A percentile compares a stretch with the other conserved stretches of the same genome.
Evolutionary conservation across 225 moss, liverwort and hornwort species (phyloP).

Genomic region (Asterella californica): DNA sequence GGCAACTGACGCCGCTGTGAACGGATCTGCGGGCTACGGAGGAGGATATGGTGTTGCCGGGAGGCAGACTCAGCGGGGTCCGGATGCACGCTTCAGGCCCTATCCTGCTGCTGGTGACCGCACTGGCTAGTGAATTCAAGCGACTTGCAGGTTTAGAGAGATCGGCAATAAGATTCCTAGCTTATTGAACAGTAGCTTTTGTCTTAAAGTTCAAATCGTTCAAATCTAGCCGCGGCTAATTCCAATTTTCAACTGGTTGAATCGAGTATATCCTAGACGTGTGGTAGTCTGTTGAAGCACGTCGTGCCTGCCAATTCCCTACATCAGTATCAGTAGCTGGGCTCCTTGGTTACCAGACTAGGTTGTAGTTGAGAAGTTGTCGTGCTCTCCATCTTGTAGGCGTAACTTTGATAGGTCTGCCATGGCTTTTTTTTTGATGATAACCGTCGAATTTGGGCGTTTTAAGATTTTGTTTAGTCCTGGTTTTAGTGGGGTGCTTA

Average conservation of each 20-base stretch:
- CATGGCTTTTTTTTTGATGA: background rate
- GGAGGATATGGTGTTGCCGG: slow-evolving; percentile 95
- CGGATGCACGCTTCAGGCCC: slow-evolving; percentile 99
- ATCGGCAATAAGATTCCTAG: slow-evolving; percentile 62
- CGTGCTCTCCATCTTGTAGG: slow-evolving; percentile 1
- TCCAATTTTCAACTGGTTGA: slow-evolving; percentile 11
- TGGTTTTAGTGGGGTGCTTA: background rate
- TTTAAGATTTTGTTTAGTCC: background rate
- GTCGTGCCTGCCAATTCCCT: background rate
- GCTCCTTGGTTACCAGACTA: slow-evolving; percentile 2
- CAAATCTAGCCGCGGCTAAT: slow-evolving; percentile 9
- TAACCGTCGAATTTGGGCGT: background rate
- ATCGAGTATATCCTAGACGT: slow-evolving; percentile 4
- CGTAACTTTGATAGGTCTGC: slow-evolving; percentile 1
- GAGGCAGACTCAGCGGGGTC: slow-evolving; percentile 99
- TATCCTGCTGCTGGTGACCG: slow-evolving; percentile 99
- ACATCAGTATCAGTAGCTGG: background rate
- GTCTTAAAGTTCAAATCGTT: background rate
- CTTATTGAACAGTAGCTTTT: slow-evolving; percentile 35
- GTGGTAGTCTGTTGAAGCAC: background rate
- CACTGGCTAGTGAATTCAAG: slow-evolving; percentile 81
- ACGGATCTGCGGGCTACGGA: slow-evolving; percentile 88
- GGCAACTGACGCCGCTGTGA: slow-evolving; percentile 60
- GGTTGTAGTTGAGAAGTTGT: slow-evolving; percentile 10
- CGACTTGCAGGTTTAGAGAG: slow-evolving; percentile 54